These are phyloP conservation scores for Fusarium buharicum DNA, from an alignment of 2,329 filamentous ascomycete species.

Conservation along the genomic window DNA sequence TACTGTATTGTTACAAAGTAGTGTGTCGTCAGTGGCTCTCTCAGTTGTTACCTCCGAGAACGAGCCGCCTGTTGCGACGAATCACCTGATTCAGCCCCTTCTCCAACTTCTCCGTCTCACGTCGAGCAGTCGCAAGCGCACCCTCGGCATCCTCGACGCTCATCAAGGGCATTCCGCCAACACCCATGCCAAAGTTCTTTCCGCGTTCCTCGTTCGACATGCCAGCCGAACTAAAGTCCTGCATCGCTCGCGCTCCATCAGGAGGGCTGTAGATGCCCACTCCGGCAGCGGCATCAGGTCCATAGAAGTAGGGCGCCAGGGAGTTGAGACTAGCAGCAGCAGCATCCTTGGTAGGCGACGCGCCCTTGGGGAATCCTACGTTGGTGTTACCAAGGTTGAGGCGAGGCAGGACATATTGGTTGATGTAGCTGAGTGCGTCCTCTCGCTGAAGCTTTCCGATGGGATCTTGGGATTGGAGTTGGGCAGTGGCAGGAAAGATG, in stretches of 20 bases:
- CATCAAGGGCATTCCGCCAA: constrained; percentile 64
- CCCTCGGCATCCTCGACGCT: constrained; percentile 71
- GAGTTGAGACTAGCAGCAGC: constrained; percentile 64
- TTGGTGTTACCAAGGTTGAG: constrained; percentile 64
- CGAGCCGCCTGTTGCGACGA: constrained; percentile 67
- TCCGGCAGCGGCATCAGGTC: constrained; percentile 57
- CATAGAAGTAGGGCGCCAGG: constrained; percentile 67
- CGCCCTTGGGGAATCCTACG: constrained; percentile 54
- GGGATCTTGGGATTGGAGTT: constrained; percentile 64
- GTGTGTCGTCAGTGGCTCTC: not conserved
- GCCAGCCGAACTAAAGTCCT: constrained; percentile 49
- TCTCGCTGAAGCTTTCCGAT: constrained; percentile 73
- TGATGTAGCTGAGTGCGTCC: constrained; percentile 74
- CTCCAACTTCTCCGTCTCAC: constrained; percentile 71
- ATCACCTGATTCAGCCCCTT: constrained; percentile 69
- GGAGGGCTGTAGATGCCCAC: constrained; percentile 57
- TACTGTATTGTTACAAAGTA: not conserved
- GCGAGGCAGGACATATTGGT: constrained; percentile 72
- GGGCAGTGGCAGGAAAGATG: constrained; percentile 65
- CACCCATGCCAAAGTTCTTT: constrained; percentile 47
- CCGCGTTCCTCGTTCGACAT: constrained; percentile 46
- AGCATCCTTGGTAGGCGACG: constrained; percentile 55
- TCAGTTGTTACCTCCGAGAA: constrained; percentile 53
- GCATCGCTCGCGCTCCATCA: constrained; percentile 50
- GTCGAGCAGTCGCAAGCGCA: constrained; percentile 61